These are phyloP conservation scores for Ottelia alismoides DNA, from an alignment of 106 monocot species.

Conservation along the genomic window DNA sequence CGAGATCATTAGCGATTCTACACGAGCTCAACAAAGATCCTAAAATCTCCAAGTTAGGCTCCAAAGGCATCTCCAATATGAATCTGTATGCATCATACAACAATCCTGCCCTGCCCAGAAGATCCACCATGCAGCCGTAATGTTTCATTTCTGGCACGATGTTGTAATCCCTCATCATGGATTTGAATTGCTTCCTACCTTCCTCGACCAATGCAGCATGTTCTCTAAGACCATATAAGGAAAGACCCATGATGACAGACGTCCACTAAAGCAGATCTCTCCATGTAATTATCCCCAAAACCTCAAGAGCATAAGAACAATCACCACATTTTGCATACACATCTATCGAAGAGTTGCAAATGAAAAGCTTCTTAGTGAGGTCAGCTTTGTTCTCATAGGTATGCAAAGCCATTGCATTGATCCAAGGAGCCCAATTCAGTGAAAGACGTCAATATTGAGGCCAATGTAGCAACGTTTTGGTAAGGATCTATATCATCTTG, in stretches of 20 bases:
- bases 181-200: too few species aligned
- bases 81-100: conserved; percentile 35
- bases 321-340: conserved; percentile 50
- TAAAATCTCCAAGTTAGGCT: conserved; percentile 38
- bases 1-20: conserved; percentile 30
- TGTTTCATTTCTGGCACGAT: too few species aligned
- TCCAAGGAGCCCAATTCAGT: conserved; percentile 30
- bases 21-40: conserved; percentile 62
- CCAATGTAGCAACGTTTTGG: conserved; percentile 39
- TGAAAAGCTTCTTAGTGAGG: conserved; percentile 16
- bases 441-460: conserved; percentile 30
- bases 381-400: conserved; percentile 31
- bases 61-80: conserved; percentile 33
- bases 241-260: neutral
- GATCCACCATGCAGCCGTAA: too few species aligned
- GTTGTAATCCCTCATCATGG: too few species aligned
- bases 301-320: conserved; percentile 6
- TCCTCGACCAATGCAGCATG: too few species aligned
- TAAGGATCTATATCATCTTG: neutral
- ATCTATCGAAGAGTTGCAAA: conserved; percentile 49
- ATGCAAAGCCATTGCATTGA: conserved; percentile 29
- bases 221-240: too few species aligned
- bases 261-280: too few species aligned
- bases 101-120: too few species aligned
- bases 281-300: too few species aligned